These are phyloP conservation scores for Aspergillus panamensis DNA, from an alignment of 495 filamentous ascomycete species.

Conservation along the genomic window DNA sequence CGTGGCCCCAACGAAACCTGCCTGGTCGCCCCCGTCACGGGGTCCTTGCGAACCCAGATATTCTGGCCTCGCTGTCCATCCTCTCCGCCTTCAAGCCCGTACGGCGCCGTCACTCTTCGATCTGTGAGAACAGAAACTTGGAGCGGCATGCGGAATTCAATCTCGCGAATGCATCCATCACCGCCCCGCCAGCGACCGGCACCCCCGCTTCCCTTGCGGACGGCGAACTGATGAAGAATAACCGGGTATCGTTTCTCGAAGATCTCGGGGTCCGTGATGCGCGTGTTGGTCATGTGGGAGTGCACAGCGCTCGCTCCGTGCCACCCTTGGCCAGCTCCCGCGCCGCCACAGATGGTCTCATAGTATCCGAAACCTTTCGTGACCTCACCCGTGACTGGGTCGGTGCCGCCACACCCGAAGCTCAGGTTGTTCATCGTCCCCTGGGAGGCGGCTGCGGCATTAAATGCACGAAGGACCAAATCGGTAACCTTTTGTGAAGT, in stretches of 20 bases:
- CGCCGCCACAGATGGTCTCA: slow-evolving; percentile 89
- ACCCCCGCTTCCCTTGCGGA: slow-evolving; percentile 57
- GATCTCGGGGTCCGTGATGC: slow-evolving; percentile 88
- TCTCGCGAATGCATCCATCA: slow-evolving; percentile 37
- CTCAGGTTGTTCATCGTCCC: slow-evolving; percentile 79
- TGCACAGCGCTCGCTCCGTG: slow-evolving; percentile 84
- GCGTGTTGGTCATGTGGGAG: slow-evolving; percentile 94
- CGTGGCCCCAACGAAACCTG: slow-evolving; percentile 12
- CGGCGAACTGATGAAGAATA: slow-evolving; percentile 71
- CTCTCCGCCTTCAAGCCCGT: slow-evolving; percentile 41
- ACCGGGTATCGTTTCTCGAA: slow-evolving; percentile 93
- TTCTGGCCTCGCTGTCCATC: slow-evolving; percentile 17
- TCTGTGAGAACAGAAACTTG: slow-evolving; percentile 87
- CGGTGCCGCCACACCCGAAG: slow-evolving; percentile 37
- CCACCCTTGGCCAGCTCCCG: slow-evolving; percentile 77
- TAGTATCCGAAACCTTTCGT: slow-evolving; percentile 81
- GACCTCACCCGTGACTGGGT: slow-evolving; percentile 24
- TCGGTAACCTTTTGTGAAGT: slow-evolving; percentile 87
- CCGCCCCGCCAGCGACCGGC: slow-evolving; percentile 30
- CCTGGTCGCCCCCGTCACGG: slow-evolving; percentile 11
- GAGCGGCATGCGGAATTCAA: slow-evolving; percentile 50
- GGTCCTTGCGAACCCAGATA: slow-evolving; percentile 18
- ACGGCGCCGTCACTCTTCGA: slow-evolving; percentile 78
- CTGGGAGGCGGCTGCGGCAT: slow-evolving; percentile 80
- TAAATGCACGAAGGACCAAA: slow-evolving; percentile 81